Percentiles rank a stretch among this genome's conserved stretches.
These are phyloP conservation scores for Gnetum montanum DNA, from an alignment of 75 land plant species.

Conservation along the genomic window DNA sequence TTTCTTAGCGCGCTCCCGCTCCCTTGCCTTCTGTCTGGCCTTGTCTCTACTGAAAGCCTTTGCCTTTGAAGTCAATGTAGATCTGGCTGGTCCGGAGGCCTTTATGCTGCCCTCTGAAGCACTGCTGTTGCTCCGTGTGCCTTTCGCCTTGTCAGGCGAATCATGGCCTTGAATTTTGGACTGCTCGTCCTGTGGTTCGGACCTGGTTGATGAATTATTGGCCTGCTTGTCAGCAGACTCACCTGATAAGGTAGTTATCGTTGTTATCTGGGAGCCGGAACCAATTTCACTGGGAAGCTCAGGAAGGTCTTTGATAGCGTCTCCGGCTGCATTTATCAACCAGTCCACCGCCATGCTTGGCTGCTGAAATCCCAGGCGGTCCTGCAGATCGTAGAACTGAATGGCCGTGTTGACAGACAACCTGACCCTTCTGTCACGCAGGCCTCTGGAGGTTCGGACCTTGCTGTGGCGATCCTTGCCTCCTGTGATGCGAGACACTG, in stretches of 20 bases:
- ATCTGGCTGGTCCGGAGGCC: conserved; percentile 38
- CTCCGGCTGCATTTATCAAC: conserved; percentile 66
- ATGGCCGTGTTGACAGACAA: conserved; percentile 88
- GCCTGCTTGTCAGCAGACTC: conserved; percentile 10
- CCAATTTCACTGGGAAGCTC: neutral
- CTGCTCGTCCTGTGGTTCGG: no score
- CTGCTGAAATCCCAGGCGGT: conserved; percentile 77
- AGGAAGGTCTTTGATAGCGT: conserved; percentile 70
- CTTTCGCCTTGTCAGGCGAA: conserved; percentile 6
- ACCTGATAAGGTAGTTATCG: neutral
- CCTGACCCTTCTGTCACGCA: conserved; percentile 80
- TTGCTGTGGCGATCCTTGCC: conserved; percentile 95
- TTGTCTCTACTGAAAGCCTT: conserved; percentile 62
- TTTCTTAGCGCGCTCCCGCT: neutral
- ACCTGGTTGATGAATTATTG: neutral
- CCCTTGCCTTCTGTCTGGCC: neutral
- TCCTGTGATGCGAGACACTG: conserved; percentile 73
- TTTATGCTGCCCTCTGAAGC: conserved; percentile 15
- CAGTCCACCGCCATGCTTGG: conserved; percentile 97
- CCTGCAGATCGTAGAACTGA: conserved; percentile 87
- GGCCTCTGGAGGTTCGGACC: conserved; percentile 77
- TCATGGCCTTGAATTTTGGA: neutral
- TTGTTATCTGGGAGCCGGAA: conserved; percentile 15
- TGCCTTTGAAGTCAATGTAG: conserved; percentile 42
- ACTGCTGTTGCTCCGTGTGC: conserved; percentile 28